Conservation (phyloP, 805 yeast species). For the Candida orba region DNA sequence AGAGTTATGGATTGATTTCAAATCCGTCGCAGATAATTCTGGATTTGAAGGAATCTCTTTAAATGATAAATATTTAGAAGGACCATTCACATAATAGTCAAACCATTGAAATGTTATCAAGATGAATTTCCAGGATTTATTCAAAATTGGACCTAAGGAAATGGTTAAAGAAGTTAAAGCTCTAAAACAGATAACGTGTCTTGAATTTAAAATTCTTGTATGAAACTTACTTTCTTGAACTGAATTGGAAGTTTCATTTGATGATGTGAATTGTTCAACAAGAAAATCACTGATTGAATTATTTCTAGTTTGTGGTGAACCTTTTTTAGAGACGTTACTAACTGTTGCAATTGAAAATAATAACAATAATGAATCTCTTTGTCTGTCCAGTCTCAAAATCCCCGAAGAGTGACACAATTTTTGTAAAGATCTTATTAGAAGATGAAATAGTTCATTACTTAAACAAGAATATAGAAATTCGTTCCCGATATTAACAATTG, state of each 20-base stretch:
- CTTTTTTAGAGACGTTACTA: constrained; percentile 29
- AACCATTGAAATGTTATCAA: constrained; percentile 72
- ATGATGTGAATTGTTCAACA: constrained; percentile 34
- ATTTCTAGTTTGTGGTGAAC: constrained; percentile 19
- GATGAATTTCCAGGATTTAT: constrained; percentile 57
- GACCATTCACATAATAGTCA: constrained; percentile 62
- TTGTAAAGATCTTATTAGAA: constrained; percentile 66
- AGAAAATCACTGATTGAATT: constrained; percentile 43
- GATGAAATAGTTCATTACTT: constrained; percentile 65
- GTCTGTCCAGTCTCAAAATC: constrained; percentile 45
- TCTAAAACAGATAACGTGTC: constrained; percentile 70
- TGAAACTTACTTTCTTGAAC: constrained; percentile 19
- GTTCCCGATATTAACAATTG: constrained; percentile 37
- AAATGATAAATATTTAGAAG: constrained; percentile 31
- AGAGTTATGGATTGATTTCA: constrained; percentile 46
- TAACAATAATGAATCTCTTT: constrained; percentile 52
- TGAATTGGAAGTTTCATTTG: constrained; percentile 3
- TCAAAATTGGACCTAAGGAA: constrained; percentile 72
- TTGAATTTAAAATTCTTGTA: constrained; percentile 45
- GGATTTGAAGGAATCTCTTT: constrained; percentile 38
- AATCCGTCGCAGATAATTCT: constrained; percentile 37
- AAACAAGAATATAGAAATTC: constrained; percentile 56
- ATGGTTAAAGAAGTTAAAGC: constrained; percentile 72
- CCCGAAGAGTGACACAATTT: constrained; percentile 81
- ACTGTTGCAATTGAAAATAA: constrained; percentile 41